These are phyloP conservation scores for Neoarthrinium moseri DNA, from an alignment of 2,329 filamentous ascomycete genomes.

Conservation along the genomic window DNA sequence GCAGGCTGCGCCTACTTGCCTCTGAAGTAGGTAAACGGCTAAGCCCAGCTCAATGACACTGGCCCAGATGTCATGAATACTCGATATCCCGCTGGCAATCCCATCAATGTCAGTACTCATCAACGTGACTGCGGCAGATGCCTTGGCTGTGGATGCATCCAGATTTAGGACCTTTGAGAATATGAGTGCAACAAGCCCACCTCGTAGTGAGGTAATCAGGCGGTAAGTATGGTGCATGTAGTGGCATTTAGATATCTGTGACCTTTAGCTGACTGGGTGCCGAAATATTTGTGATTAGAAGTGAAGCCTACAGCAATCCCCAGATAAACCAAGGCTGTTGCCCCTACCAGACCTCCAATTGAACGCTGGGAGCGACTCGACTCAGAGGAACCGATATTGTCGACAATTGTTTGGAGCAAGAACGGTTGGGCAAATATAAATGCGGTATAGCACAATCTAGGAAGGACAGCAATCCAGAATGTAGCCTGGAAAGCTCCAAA, in stretches of 20 bases:
- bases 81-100: constrained; percentile 30
- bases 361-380: too few species aligned
- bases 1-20: constrained; percentile 45
- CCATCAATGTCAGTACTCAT: constrained; percentile 48
- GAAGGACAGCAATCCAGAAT: constrained; percentile 1
- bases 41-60: constrained; percentile 39
- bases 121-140: constrained; percentile 42
- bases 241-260: not conserved
- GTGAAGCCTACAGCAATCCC: constrained; percentile 1
- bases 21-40: constrained; percentile 44
- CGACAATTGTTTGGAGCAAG: constrained; percentile 3
- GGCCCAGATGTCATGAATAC: constrained; percentile 41
- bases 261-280: not conserved
- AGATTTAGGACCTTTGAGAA: constrained; percentile 31
- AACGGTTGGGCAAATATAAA: constrained; percentile 6
- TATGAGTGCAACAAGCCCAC: constrained; percentile 28
- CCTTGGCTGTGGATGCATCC: constrained; percentile 20
- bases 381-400: not conserved
- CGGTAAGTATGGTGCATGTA: constrained; percentile 1
- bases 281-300: not conserved
- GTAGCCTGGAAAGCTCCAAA: not conserved
- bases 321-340: constrained; percentile 1
- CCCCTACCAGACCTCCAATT: constrained; percentile 1
- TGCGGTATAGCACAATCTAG: constrained; percentile 1
- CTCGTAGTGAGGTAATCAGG: constrained; percentile 26